Evolutionary conservation across 495 filamentous ascomycete genomes (phyloP).

Genomic region (Aspergillus ostianus): DNA sequence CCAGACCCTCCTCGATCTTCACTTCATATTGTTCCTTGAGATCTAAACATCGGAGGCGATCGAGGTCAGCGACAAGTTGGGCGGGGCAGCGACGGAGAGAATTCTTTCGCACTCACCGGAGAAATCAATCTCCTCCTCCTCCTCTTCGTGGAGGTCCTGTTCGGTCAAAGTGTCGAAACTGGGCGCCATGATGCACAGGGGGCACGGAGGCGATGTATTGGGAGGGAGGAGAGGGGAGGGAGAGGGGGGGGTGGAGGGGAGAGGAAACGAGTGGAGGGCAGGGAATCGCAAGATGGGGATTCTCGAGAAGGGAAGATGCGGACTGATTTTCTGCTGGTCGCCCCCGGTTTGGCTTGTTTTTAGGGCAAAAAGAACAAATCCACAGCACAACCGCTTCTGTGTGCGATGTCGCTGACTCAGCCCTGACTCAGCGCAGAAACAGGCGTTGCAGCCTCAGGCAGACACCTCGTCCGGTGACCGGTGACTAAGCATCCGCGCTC

Average conservation of each 20-base stretch:
- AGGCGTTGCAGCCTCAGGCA: constrained; percentile 3
- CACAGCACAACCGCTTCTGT: constrained; percentile 33
- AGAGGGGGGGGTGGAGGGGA: not conserved
- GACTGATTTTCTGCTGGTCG: constrained; percentile 25
- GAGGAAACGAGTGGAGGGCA: constrained; percentile 7
- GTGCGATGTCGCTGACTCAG: constrained; percentile 35
- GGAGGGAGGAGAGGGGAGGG: not conserved
- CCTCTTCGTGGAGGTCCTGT: constrained; percentile 81
- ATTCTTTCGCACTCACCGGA: constrained; percentile 53
- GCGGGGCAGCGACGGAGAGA: constrained; percentile 16
- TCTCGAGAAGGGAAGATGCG: constrained; percentile 17
- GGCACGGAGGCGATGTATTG: constrained; percentile 11
- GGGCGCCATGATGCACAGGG: constrained; percentile 60
- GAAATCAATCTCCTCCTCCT: constrained; percentile 91
- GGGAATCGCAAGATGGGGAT: constrained; percentile 6
- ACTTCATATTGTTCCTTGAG: constrained; percentile 91
- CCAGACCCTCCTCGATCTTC: constrained; percentile 89
- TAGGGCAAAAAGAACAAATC: constrained; percentile 43
- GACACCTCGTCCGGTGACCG: constrained; percentile 2
- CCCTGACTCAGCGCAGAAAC: constrained; percentile 19
- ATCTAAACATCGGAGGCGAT: constrained; percentile 51
- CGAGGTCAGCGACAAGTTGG: constrained; percentile 31
- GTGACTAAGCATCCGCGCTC: constrained; percentile 1
- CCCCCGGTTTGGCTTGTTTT: constrained; percentile 34
- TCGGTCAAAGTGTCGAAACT: constrained; percentile 71